Evolutionary conservation across 2,329 filamentous ascomycete genomes (phyloP), one percentile per base, ranked within the genome.

Genomic region (Colletotrichum falcatum): DNA sequence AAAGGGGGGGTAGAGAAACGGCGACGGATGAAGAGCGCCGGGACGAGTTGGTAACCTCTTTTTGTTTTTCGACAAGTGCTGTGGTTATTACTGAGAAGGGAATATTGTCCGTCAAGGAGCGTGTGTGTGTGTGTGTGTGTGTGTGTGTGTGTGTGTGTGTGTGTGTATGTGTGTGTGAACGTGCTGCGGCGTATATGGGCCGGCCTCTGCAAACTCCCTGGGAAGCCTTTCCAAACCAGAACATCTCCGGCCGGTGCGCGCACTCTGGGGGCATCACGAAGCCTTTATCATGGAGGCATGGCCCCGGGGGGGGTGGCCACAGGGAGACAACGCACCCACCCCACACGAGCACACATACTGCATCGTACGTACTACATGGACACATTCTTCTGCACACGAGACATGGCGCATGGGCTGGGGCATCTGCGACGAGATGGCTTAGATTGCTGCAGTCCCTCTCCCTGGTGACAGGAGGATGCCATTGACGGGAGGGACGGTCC

Each of bases 201-300:
- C 12, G 35, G 30, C n/a, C 18, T 51, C 18, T 7, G 48, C 18
- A 53, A 53, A 30, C 16, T n/a, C 18, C 46, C 37, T 30, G 11
- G 16, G 30, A 59, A 51, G 23, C 51, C 44, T 66, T 66, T 70
- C 42, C 49, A 70, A 61, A 58, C 30, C 55, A 42, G 33, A 66
- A 37, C 30, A 49, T 30, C 20, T 37, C 48, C n/a, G 4, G 39
- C 20, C 61, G 23, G 48, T 28, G 65, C 49, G 62, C 60, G 23
- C 48, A 28, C 33, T 42, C 35, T 39, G 23, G 48, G 67, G 70
- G 70, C 62, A 72, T 71, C 53, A 55, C 59, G 59, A 72, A 64
- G 70, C 37, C 70, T 72, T 72, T 72, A 72, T 72, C 65, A 53
- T 69, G 26, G 18, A 61, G 11, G 35, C 51, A 37, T 33, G 44